A percentile compares a stretch with the other conserved stretches of the same genome.
These are phyloP conservation scores for Macrophomina tecta DNA, from an alignment of 2,329 filamentous ascomycete species.

Conservation along the genomic window DNA sequence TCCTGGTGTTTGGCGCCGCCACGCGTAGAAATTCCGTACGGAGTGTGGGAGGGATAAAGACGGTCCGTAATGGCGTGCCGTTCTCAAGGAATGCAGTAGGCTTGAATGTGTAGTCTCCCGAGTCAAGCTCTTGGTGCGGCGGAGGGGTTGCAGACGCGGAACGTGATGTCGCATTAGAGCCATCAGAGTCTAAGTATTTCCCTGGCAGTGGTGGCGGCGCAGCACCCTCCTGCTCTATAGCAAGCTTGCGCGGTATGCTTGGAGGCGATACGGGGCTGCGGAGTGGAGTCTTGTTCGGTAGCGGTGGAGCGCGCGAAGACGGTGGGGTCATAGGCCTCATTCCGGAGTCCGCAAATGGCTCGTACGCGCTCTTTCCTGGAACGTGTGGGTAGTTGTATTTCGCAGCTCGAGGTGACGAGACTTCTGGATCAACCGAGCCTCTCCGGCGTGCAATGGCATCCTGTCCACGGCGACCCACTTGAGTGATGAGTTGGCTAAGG, in stretches of 20 bases:
- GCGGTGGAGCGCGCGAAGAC: conserved; percentile 45
- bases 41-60: conserved; percentile 82
- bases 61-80: conserved; percentile 80
- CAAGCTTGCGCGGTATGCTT: conserved; percentile 19
- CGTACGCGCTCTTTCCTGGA: conserved; percentile 46
- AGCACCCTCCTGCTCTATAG: conserved; percentile 1
- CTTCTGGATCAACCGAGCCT: conserved; percentile 27
- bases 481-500: conserved; percentile 59
- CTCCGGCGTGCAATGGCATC: conserved; percentile 35
- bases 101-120: conserved; percentile 73
- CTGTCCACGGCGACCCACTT: conserved; percentile 51
- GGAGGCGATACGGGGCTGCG: conserved; percentile 14
- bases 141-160: conserved; percentile 38
- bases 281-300: conserved; percentile 36
- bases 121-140: conserved; percentile 50
- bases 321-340: conserved; percentile 24
- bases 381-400: conserved; percentile 53
- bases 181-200: conserved; percentile 32
- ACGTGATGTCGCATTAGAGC: conserved; percentile 31
- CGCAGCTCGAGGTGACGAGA: conserved; percentile 28
- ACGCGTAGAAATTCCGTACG: conserved; percentile 76
- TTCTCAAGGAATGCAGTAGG: conserved; percentile 90
- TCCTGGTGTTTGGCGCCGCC: conserved; percentile 76
- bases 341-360: conserved; percentile 41
- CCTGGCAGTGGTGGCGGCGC: conserved; percentile 36